Conservation (phyloP, 164 flowering plant genomes). For the Buxus sempervirens region DNA sequence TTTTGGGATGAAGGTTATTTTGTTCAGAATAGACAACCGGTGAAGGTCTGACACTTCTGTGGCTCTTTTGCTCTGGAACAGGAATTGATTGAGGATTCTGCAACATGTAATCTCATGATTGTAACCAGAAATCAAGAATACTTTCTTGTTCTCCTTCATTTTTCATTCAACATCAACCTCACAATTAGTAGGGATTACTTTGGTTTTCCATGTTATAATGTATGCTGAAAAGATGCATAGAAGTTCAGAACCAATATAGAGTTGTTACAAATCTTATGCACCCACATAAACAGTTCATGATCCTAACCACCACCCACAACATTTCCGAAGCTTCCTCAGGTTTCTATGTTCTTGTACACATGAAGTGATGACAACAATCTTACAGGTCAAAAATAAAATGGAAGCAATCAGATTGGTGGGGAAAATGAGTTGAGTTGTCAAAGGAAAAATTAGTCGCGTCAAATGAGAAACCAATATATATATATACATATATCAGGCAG, state of each 20-base stretch:
- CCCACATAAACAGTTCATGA: not conserved
- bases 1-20: too few species aligned
- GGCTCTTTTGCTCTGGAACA: not conserved
- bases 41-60: not conserved
- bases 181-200: not conserved
- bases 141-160: too few species aligned
- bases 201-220: not conserved
- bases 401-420: too few species aligned
- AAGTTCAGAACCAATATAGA: not conserved
- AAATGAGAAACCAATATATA: too few species aligned
- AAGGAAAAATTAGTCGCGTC: too few species aligned
- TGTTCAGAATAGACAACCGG: too few species aligned
- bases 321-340: not conserved
- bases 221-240: not conserved
- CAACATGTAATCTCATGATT: not conserved
- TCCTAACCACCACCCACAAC: not conserved
- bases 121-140: not conserved
- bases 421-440: too few species aligned
- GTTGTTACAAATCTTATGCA: not conserved
- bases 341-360: too few species aligned
- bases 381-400: too few species aligned
- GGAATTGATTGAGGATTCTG: not conserved
- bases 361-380: too few species aligned
- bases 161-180: not conserved
- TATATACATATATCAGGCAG: too few species aligned